Percentiles rank a stretch among this genome's conserved stretches.
These are phyloP conservation scores for Fusarium equiseti DNA, from an alignment of 2,329 filamentous ascomycete genomes.

Conservation along the genomic window DNA sequence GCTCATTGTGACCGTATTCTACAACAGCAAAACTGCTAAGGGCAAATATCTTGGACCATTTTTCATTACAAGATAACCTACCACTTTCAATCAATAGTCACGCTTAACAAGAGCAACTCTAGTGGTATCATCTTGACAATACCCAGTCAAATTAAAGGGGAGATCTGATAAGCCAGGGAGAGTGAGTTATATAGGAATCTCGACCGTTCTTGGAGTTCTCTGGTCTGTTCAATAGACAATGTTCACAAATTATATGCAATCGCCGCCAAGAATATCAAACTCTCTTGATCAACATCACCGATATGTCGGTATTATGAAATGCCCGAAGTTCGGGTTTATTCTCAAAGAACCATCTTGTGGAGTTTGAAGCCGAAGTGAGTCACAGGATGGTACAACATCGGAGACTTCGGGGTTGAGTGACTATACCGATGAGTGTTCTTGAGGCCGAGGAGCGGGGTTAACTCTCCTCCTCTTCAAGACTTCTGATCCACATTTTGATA, in stretches of 20 bases:
- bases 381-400: not conserved
- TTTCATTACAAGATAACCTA: not conserved
- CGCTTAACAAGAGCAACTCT: not conserved
- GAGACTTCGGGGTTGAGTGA: not conserved
- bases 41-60: not conserved
- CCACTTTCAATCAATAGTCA: not conserved
- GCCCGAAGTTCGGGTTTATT: not conserved
- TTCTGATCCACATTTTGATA: not conserved
- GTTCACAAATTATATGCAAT: not conserved
- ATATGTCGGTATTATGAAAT: not conserved
- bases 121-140: not conserved
- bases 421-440: not conserved
- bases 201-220: not conserved
- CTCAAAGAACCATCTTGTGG: not conserved
- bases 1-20: not conserved
- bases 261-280: not conserved
- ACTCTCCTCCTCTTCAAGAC: not conserved
- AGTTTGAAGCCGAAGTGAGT: not conserved
- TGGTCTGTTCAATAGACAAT: not conserved
- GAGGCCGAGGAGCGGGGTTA: slow-evolving; percentile 30
- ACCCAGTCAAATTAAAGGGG: too few species aligned
- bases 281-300: not conserved
- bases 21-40: not conserved
- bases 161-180: rapidly evolving
- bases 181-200: not conserved